Conservation (phyloP, 1,284 basidiomycete species). For the Cerioporus squamosus region DNA sequence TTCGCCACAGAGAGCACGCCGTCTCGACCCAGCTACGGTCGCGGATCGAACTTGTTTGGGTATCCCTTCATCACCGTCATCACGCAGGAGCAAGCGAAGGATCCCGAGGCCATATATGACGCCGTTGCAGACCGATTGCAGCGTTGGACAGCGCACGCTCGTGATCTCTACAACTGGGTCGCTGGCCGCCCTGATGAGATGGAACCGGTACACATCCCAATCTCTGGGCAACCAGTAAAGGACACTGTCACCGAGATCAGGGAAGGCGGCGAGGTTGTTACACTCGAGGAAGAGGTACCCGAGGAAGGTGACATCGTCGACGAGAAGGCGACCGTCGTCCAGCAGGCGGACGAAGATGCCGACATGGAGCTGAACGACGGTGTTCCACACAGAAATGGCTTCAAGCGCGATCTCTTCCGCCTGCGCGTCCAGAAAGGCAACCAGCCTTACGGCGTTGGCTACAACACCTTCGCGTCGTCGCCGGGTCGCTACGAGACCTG, state of each 20-base stretch:
- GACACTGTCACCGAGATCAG: slow-evolving; percentile 69
- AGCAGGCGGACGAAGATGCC: slow-evolving; percentile 44
- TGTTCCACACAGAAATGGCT: slow-evolving; percentile 51
- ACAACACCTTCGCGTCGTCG: slow-evolving; percentile 40
- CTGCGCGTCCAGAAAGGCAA: slow-evolving; percentile 57
- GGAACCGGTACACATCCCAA: slow-evolving; percentile 53
- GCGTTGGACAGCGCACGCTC: slow-evolving; percentile 65
- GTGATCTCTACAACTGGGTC: slow-evolving; percentile 73
- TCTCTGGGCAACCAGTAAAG: slow-evolving; percentile 40
- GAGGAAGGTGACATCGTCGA: slow-evolving; percentile 73
- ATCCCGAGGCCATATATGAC: slow-evolving; percentile 67
- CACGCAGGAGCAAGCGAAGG: slow-evolving; percentile 63
- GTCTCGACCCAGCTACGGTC: slow-evolving; percentile 31
- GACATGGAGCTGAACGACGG: slow-evolving; percentile 33
- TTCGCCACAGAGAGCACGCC: slow-evolving; percentile 55
- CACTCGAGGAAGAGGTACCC: slow-evolving; percentile 49
- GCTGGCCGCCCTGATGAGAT: slow-evolving; percentile 43
- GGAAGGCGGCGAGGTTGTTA: slow-evolving; percentile 68
- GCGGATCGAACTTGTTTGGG: slow-evolving; percentile 57
- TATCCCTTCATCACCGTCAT: slow-evolving; percentile 80
- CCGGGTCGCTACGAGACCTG: slow-evolving; percentile 54
- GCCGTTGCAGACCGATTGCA: slow-evolving; percentile 70
- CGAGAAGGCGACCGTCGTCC: slow-evolving; percentile 54
- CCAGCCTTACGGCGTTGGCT: slow-evolving; percentile 56
- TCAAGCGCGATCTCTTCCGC: slow-evolving; percentile 67